Conservation (phyloP, 2,329 filamentous ascomycete species). For the Didymellaceae sp. region DNA sequence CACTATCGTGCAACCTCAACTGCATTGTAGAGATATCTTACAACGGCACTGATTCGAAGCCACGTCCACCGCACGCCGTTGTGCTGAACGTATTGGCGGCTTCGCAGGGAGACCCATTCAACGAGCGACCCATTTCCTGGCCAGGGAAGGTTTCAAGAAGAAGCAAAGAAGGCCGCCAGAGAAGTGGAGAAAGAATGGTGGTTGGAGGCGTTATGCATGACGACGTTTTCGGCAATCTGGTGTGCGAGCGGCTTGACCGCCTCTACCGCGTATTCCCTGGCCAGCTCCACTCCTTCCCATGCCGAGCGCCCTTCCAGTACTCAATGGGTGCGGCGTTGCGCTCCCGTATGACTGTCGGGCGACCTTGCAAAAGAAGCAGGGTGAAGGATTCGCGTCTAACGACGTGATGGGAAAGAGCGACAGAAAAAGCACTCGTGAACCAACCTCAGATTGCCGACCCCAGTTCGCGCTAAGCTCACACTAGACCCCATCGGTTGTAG, state of each 20-base stretch:
- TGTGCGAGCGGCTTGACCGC: constrained; percentile 35
- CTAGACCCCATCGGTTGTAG: constrained; percentile 21
- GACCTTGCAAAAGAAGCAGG: constrained; percentile 4
- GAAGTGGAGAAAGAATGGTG: constrained; percentile 33
- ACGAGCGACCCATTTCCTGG: constrained; percentile 21
- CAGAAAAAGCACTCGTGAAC: constrained; percentile 28
- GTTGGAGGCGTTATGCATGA: constrained; percentile 39
- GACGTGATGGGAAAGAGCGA: constrained; percentile 19
- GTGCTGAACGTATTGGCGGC: constrained; percentile 5
- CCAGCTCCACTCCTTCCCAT: background rate
- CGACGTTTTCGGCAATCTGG: constrained; percentile 36
- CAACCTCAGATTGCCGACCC: constrained; percentile 39
- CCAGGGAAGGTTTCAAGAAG: constrained; percentile 22
- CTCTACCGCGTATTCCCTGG: constrained; percentile 26
- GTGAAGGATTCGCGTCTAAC: constrained; percentile 16
- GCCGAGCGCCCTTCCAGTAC: too few species aligned
- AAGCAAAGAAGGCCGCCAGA: constrained; percentile 30
- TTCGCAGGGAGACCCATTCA: constrained; percentile 15
- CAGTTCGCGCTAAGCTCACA: constrained; percentile 29
- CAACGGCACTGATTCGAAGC: constrained; percentile 12
- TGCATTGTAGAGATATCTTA: constrained; percentile 4
- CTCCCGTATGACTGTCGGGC: background rate
- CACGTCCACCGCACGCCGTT: constrained; percentile 10
- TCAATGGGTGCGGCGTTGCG: constrained; percentile 8
- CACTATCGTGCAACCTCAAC: constrained; percentile 10